A percentile compares a stretch with the other conserved stretches of the same genome.
These are phyloP conservation scores for Eimeria necatrix DNA, from an alignment of 169 alveolate genomes.

Conservation along the genomic window DNA sequence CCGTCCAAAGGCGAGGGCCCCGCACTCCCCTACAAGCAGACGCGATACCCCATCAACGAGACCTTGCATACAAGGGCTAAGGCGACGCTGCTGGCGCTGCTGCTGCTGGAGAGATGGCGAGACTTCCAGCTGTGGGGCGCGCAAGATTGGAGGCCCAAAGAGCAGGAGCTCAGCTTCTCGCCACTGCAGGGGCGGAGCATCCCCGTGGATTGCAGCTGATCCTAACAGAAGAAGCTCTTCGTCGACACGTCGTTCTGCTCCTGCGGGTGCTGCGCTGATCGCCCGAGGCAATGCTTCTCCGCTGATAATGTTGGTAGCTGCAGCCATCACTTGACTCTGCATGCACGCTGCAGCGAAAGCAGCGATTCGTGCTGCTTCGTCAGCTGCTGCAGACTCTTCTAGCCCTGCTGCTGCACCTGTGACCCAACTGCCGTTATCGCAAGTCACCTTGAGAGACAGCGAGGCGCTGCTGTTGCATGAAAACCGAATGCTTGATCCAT, in stretches of 20 bases:
- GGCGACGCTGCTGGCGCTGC: conserved; percentile 39
- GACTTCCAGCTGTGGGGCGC: conserved; percentile 10
- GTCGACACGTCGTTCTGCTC: neutral
- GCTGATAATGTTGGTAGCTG: conserved; percentile 4
- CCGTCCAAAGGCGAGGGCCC: conserved; percentile 76
- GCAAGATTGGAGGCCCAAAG: conserved; percentile 46
- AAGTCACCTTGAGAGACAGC: conserved; percentile 40
- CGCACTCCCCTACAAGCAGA: conserved; percentile 78
- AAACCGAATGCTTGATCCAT: neutral
- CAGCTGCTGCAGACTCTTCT: conserved; percentile 22
- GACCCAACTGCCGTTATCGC: conserved; percentile 64
- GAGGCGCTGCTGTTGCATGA: neutral
- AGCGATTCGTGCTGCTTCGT: conserved; percentile 17
- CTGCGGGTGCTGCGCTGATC: conserved; percentile 43
- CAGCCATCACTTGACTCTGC: conserved; percentile 12
- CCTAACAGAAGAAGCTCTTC: conserved; percentile 25
- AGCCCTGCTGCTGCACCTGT: conserved; percentile 35
- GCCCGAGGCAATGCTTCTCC: conserved; percentile 56
- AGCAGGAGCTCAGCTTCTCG: conserved; percentile 55
- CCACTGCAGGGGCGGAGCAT: conserved; percentile 52
- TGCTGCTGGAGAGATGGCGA: conserved; percentile 20
- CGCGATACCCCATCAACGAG: conserved; percentile 36
- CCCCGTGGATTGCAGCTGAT: conserved; percentile 43
- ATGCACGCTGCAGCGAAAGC: conserved; percentile 62
- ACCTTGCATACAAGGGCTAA: conserved; percentile 39